phyloP scores from a whole-genome alignment of 352 stramenopile genomes.

The Phytophthora vignae region DNA sequence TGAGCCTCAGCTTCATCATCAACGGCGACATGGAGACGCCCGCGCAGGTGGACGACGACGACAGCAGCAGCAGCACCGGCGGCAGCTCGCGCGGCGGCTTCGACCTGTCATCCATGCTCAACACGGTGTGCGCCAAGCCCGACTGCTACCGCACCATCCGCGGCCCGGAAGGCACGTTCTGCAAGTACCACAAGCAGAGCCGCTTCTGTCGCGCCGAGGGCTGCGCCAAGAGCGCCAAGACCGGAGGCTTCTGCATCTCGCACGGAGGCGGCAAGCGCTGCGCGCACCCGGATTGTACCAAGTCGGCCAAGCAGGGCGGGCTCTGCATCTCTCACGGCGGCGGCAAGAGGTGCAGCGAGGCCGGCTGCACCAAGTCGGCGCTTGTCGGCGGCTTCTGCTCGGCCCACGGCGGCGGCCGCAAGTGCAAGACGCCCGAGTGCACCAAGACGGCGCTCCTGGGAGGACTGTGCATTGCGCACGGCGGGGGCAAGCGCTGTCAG shows the following conservation, averaged over 20 bases:
- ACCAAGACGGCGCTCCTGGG: slow-evolving; percentile 82
- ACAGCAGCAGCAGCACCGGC: slow-evolving; percentile 42
- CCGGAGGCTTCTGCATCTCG: slow-evolving; percentile 77
- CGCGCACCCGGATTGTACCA: slow-evolving; percentile 76
- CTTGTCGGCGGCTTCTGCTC: slow-evolving; percentile 87
- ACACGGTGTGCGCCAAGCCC: slow-evolving; percentile 79
- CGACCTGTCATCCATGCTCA: slow-evolving; percentile 75
- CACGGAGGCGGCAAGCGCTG: slow-evolving; percentile 80
- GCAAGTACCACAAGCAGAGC: slow-evolving; percentile 88
- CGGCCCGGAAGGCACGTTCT: slow-evolving; percentile 71
- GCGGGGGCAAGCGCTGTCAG: slow-evolving; percentile 83
- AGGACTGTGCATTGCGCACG: slow-evolving; percentile 84
- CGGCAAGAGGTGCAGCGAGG: slow-evolving; percentile 82
- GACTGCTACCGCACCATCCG: slow-evolving; percentile 85
- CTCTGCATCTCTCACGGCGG: slow-evolving; percentile 86
- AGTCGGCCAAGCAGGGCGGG: slow-evolving; percentile 85
- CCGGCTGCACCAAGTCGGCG: slow-evolving; percentile 80
- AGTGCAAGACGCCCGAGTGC: slow-evolving; percentile 76
- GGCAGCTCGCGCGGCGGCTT: slow-evolving; percentile 47
- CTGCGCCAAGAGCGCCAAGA: slow-evolving; percentile 84
- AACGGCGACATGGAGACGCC: slow-evolving; percentile 61
- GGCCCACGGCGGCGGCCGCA: slow-evolving; percentile 77
- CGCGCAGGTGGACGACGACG: slow-evolving; percentile 35
- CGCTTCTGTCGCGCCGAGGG: slow-evolving; percentile 76
- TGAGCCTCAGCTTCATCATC: slow-evolving; percentile 89